These are phyloP conservation scores for Aspergillus coremiiformis DNA, from an alignment of 495 filamentous ascomycete genomes.

Conservation along the genomic window DNA sequence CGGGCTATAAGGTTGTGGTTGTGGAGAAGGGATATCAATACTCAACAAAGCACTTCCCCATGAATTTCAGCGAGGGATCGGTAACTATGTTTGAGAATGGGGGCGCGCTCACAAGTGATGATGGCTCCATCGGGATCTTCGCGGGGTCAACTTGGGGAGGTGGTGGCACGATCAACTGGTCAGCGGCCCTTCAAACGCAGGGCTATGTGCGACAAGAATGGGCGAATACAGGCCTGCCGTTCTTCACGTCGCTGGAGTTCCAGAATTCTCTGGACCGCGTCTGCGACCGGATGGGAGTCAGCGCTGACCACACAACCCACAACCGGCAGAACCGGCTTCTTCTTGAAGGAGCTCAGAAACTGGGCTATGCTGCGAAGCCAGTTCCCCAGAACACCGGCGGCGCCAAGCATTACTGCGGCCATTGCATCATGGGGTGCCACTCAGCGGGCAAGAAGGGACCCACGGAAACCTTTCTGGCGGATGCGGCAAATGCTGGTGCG, in stretches of 20 bases:
- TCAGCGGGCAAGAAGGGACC: slow-evolving; percentile 70
- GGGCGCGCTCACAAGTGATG: slow-evolving; percentile 50
- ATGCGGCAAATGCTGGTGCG: slow-evolving; percentile 67
- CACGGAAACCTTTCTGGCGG: slow-evolving; percentile 65
- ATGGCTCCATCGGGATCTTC: slow-evolving; percentile 52
- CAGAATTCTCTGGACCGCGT: slow-evolving; percentile 70
- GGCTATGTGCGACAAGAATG: slow-evolving; percentile 76
- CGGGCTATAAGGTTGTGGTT: slow-evolving; percentile 66
- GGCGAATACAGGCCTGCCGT: slow-evolving; percentile 62
- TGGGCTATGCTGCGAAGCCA: slow-evolving; percentile 62
- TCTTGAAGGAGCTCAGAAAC: slow-evolving; percentile 64
- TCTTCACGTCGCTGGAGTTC: slow-evolving; percentile 70
- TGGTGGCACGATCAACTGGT: slow-evolving; percentile 85
- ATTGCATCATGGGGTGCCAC: slow-evolving; percentile 72
- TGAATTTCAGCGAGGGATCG: slow-evolving; percentile 49
- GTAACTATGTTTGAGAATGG: slow-evolving; percentile 58
- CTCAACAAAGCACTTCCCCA: slow-evolving; percentile 63
- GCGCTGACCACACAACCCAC: slow-evolving; percentile 56
- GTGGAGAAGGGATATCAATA: slow-evolving; percentile 78
- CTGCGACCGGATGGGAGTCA: slow-evolving; percentile 72
- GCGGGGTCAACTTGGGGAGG: slow-evolving; percentile 76
- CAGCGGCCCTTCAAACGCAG: slow-evolving; percentile 74
- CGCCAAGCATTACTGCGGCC: slow-evolving; percentile 65
- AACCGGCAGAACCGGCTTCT: slow-evolving; percentile 61
- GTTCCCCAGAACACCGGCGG: slow-evolving; percentile 74